phyloP scores from a whole-genome alignment of 225 moss, liverwort and hornwort species.

The Straminergon stramineum region DNA sequence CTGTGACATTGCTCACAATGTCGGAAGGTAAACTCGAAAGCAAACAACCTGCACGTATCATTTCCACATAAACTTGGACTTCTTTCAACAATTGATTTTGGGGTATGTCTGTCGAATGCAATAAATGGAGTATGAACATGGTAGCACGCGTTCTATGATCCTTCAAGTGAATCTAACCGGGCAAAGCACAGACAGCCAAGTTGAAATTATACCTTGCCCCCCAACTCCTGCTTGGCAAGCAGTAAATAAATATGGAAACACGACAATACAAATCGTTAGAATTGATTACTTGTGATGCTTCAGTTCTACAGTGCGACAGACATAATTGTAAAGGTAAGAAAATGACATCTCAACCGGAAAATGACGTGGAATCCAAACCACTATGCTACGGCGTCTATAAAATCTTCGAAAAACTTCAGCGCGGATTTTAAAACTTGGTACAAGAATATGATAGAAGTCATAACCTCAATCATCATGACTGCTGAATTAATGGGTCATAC shows the following conservation, averaged over 20 bases:
- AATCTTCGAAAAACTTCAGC: background rate
- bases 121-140: background rate
- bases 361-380: background rate
- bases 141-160: background rate
- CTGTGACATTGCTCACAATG: constrained; percentile 66
- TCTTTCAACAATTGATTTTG: background rate
- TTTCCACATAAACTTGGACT: background rate
- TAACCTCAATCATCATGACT: background rate
- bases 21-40: constrained; percentile 89
- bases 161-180: background rate
- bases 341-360: background rate
- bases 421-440: background rate
- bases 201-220: constrained; percentile 41
- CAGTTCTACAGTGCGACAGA: background rate
- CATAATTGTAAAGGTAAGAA: background rate
- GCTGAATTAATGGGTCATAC: background rate
- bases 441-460: background rate
- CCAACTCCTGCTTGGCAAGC: constrained; percentile 33
- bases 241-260: background rate
- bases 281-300: background rate
- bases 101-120: background rate
- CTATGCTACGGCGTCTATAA: background rate
- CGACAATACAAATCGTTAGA: constrained; percentile 3
- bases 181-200: background rate
- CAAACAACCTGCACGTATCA: constrained; percentile 63